Conservation (phyloP, 2,329 filamentous ascomycete genomes). For the Alternaria novae-zelandiae region DNA sequence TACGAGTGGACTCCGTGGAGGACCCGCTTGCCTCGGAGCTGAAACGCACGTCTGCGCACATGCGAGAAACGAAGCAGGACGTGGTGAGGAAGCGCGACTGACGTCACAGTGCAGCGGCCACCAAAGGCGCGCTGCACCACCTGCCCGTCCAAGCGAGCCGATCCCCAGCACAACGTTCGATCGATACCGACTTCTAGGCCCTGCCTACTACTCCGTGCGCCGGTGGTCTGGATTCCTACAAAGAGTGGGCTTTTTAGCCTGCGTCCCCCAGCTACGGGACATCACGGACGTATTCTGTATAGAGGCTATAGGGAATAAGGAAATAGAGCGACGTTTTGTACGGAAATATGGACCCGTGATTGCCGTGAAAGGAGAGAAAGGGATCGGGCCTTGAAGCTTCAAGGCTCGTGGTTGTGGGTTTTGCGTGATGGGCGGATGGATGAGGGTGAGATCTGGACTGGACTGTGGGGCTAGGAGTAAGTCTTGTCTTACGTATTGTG, state of each 20-base stretch:
- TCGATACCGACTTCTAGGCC: constrained; percentile 8
- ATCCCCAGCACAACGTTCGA: constrained; percentile 18
- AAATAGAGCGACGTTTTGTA: not conserved
- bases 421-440: not conserved
- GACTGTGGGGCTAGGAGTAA: constrained; percentile 6
- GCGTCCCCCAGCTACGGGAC: not conserved
- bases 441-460: constrained; percentile 8
- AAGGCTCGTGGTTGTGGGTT: not conserved
- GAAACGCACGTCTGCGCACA: not conserved
- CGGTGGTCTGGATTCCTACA: not conserved
- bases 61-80: not conserved
- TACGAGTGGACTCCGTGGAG: not conserved
- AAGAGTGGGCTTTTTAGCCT: not conserved
- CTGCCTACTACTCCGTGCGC: not conserved
- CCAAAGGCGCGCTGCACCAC: constrained; percentile 11
- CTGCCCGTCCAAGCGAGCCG: not conserved
- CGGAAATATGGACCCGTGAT: not conserved
- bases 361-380: not conserved
- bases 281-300: not conserved
- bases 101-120: constrained; percentile 23
- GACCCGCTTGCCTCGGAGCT: not conserved
- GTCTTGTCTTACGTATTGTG: constrained; percentile 6
- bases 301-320: constrained; percentile 1
- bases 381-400: not conserved
- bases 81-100: constrained; percentile 2